A percentile compares a stretch with the other conserved stretches of the same genome.
These are phyloP conservation scores for Wickerhamiella azymoides DNA, from an alignment of 805 yeast genomes.

Conservation along the genomic window DNA sequence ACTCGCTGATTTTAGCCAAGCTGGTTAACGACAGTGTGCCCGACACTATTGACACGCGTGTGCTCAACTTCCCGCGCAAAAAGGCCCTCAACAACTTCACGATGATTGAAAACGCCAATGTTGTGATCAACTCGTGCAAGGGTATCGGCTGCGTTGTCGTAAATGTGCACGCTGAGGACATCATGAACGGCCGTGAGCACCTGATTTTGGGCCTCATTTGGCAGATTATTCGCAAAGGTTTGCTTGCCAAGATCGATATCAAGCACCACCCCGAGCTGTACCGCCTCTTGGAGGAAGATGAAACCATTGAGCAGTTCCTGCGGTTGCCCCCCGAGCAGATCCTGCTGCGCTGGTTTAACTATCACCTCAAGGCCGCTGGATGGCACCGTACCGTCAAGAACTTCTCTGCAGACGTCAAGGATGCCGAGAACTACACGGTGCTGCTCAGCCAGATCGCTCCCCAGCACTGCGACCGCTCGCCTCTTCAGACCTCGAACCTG, in stretches of 20 bases:
- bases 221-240: slow-evolving; percentile 96
- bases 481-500: slow-evolving; percentile 65
- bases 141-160: slow-evolving; percentile 98
- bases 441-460: slow-evolving; percentile 82
- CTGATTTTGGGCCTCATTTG: slow-evolving; percentile 88
- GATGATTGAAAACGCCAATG: slow-evolving; percentile 93
- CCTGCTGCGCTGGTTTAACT: slow-evolving; percentile 92
- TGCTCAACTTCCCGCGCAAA: slow-evolving; percentile 75
- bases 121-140: slow-evolving; percentile 94
- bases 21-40: slow-evolving; percentile 96
- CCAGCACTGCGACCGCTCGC: slow-evolving; percentile 62
- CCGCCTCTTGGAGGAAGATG: slow-evolving; percentile 88
- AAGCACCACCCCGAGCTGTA: slow-evolving; percentile 93
- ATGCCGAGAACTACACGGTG: slow-evolving; percentile 91
- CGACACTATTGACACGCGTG: slow-evolving; percentile 96
- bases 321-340: slow-evolving; percentile 97
- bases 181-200: slow-evolving; percentile 93
- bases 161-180: slow-evolving; percentile 94
- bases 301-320: slow-evolving; percentile 89
- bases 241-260: slow-evolving; percentile 88
- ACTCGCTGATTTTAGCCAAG: slow-evolving; percentile 84
- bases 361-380: slow-evolving; percentile 83
- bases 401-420: slow-evolving; percentile 76
- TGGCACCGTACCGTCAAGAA: slow-evolving; percentile 77
- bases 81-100: slow-evolving; percentile 83